Percentiles rank a stretch among this genome's conserved stretches.
These are phyloP conservation scores for Phytopythium sindhum DNA, from an alignment of 352 stramenopile species.

Conservation along the genomic window DNA sequence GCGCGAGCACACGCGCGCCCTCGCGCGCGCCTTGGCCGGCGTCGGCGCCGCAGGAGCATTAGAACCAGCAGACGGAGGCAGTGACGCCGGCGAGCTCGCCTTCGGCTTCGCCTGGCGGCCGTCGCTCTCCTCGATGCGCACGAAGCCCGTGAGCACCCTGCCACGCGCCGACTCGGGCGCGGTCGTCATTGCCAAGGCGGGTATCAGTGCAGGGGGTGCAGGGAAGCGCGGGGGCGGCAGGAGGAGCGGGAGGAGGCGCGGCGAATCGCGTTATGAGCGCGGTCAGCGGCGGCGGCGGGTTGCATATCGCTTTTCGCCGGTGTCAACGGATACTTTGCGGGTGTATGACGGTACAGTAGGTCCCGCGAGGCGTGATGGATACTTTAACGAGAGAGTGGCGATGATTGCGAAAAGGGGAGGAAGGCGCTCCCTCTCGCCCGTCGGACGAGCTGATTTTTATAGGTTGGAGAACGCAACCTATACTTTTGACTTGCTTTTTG, in stretches of 20 bases:
- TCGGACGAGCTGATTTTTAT: not conserved
- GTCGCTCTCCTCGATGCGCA: conserved; percentile 49
- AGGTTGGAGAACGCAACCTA: not conserved
- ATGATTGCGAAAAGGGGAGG: conserved; percentile 3
- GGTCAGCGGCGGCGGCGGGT: too few species aligned
- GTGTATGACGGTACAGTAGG: not conserved
- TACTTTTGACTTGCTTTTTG: not conserved
- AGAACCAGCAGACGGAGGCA: conserved; percentile 10
- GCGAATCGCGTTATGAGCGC: conserved; percentile 1
- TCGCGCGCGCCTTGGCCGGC: conserved; percentile 24
- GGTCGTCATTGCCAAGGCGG: not conserved
- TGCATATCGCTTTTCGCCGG: not conserved
- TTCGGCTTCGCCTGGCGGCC: conserved; percentile 18
- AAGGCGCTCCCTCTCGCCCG: not conserved
- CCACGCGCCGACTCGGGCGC: not conserved
- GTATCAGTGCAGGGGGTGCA: not conserved
- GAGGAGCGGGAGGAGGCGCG: not conserved
- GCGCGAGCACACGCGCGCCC: conserved; percentile 41
- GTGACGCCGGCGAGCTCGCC: conserved; percentile 21
- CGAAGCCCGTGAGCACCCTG: conserved; percentile 38
- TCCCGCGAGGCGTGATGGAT: not conserved
- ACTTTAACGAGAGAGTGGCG: not conserved
- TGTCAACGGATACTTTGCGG: not conserved
- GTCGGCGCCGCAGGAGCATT: conserved; percentile 17
- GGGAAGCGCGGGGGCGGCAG: not conserved